Percentiles rank a stretch among this genome's conserved stretches.
Conservation (phyloP, 1,284 basidiomycete species). For the Malassezia globosa region DNA sequence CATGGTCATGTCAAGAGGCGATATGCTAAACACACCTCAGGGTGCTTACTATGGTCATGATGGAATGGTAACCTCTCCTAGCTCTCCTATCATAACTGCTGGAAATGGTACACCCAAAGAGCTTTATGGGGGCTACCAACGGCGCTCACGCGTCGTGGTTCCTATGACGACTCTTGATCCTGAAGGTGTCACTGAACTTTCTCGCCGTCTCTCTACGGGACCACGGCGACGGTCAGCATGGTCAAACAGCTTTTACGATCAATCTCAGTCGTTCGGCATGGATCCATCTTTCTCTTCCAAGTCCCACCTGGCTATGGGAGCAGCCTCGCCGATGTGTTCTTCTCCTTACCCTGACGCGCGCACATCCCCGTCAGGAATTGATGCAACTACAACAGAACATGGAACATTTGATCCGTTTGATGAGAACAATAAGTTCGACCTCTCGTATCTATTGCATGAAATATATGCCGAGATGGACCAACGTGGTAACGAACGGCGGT, state of each 20-base stretch:
- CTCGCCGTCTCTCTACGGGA: slow-evolving; percentile 1
- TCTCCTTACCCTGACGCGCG: background rate
- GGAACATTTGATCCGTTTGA: slow-evolving; percentile 27
- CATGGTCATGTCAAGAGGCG: background rate
- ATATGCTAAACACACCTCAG: background rate
- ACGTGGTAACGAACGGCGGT: slow-evolving; percentile 27
- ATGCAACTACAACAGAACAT: background rate
- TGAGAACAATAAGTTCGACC: slow-evolving; percentile 44
- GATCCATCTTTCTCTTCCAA: background rate
- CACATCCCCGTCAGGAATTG: background rate
- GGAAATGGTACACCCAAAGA: slow-evolving; percentile 4
- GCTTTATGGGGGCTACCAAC: background rate
- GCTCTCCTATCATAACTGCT: background rate
- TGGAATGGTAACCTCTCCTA: too few relatives aligned
- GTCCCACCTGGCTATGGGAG: background rate
- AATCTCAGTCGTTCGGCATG: background rate
- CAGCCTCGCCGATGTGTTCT: background rate
- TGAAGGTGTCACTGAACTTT: slow-evolving; percentile 7
- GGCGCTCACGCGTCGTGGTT: slow-evolving; percentile 4
- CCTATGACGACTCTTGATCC: slow-evolving; percentile 11
- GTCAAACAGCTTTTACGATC: background rate
- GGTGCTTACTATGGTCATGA: too few relatives aligned
- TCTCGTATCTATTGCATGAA: slow-evolving; percentile 40
- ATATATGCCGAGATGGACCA: slow-evolving; percentile 30
- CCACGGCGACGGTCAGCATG: background rate